Percentiles rank a stretch among this genome's conserved stretches.
phyloP scores from a whole-genome alignment of 2,329 filamentous ascomycete genomes.

The Colletotrichum sp. region DNA sequence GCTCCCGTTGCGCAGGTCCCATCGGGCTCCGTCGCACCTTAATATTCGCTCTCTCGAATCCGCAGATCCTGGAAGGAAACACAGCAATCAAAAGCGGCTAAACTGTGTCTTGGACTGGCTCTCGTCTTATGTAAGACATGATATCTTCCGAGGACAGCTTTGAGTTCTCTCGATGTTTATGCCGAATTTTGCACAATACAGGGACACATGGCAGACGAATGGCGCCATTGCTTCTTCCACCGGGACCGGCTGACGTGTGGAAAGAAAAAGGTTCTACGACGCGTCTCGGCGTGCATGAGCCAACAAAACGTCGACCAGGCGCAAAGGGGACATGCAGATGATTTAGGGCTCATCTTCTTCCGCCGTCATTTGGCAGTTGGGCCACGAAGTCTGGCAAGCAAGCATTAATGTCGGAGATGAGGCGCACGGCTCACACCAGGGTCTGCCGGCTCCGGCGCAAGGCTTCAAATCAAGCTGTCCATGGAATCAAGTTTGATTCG shows the following conservation, averaged over 20 bases:
- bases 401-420: constrained; percentile 44
- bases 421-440: constrained; percentile 28
- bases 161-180: background rate
- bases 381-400: background rate
- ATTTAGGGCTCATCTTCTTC: background rate
- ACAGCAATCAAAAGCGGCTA: background rate
- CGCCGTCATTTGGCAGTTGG: background rate
- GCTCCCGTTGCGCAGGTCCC: background rate
- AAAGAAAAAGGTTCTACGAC: background rate
- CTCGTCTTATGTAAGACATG: background rate
- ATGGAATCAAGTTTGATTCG: background rate
- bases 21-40: background rate
- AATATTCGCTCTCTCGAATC: constrained; percentile 3
- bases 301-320: background rate
- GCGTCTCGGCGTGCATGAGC: background rate
- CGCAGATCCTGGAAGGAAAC: background rate
- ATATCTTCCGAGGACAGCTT: background rate
- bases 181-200: background rate
- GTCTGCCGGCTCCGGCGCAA: constrained; percentile 5
- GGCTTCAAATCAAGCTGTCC: background rate
- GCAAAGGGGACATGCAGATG: background rate
- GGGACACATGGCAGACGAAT: background rate
- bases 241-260: background rate
- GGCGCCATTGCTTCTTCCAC: background rate
- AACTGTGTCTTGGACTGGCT: background rate